Percentiles rank a stretch among this genome's conserved stretches.
These are phyloP conservation scores for Hemileccinum impolitum DNA, from an alignment of 768 basidiomycete genomes.

Conservation along the genomic window DNA sequence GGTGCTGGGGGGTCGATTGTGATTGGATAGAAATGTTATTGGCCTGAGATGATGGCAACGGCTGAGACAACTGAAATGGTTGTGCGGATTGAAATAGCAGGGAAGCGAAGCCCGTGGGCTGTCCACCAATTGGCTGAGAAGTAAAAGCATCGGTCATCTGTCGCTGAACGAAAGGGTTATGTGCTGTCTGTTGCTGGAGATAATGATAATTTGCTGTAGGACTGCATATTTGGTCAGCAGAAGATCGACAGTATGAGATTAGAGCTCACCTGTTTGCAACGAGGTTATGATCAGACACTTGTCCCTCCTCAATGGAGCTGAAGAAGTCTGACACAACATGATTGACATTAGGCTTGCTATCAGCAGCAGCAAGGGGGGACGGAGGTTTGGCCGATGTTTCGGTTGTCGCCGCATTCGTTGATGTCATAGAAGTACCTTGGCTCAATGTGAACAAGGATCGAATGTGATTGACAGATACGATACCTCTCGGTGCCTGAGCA, in stretches of 20 bases:
- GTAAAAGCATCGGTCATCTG: slow-evolving; percentile 47
- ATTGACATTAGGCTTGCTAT: slow-evolving; percentile 34
- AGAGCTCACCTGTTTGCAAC: slow-evolving; percentile 47
- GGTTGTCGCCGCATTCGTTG: slow-evolving; percentile 19
- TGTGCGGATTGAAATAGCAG: slow-evolving; percentile 38
- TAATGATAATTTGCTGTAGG: slow-evolving; percentile 47
- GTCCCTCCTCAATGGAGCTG: slow-evolving; percentile 77
- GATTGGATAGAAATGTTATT: slow-evolving; percentile 33
- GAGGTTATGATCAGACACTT: slow-evolving; percentile 68
- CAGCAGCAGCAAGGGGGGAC: slow-evolving; percentile 23
- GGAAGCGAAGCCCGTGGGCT: slow-evolving; percentile 55
- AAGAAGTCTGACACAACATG: slow-evolving; percentile 83
- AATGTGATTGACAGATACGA: background rate
- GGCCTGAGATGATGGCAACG: slow-evolving; percentile 8
- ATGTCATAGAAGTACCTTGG: slow-evolving; percentile 15
- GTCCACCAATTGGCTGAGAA: slow-evolving; percentile 42
- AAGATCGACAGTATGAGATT: background rate
- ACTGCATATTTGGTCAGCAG: slow-evolving; percentile 33
- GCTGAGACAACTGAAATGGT: slow-evolving; percentile 15
- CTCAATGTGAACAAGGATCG: slow-evolving; percentile 4
- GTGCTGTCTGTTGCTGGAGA: slow-evolving; percentile 54
- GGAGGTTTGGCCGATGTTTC: slow-evolving; percentile 22
- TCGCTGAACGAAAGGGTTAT: slow-evolving; percentile 77
- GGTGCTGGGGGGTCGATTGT: slow-evolving; percentile 41
- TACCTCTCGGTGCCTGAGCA: slow-evolving; percentile 18